Evolutionary conservation across 2,329 filamentous ascomycete species (phyloP), one percentile per base, ranked within the genome.

Genomic region (Geosmithia putterillii): DNA sequence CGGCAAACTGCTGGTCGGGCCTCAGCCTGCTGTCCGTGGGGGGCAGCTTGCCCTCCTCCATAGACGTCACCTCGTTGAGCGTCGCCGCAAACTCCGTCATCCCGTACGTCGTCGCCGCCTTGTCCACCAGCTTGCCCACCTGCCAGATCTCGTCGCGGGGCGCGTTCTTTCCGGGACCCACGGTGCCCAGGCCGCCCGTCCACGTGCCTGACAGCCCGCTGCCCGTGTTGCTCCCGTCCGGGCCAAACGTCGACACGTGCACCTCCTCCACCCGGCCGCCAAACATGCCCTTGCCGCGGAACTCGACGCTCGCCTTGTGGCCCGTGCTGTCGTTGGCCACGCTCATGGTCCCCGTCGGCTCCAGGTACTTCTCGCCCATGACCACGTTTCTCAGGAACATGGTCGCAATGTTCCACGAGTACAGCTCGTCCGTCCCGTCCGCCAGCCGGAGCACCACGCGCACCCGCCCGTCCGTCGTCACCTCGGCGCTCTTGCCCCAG

Each of bases 221-320:
- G 1, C 84, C 74, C 0, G 83, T 74, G 18, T 78, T 70, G 20
- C 67, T 62, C 36, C 86, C 87, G 44, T 82, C 71, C 1, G 73
- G 63, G 45, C 82, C 80, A 51, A 81, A 82, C 1, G 81, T 74
- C 52, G 89, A 81, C 7, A 90, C 82, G 32, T 75, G 71, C 9
- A 96, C 85, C 48, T 98, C 92, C 61, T 98, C 92, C 48, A 83
- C 84, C 45, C 92, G 80, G 14, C 92, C 92, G 25, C 90, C 89
- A 65, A 96, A 98, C 86, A 98, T 95, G 50, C 92, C 90, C 57
- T 92, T 94, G 44, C 83, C 79, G 58, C 92, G 94, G 67, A 98
- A 98, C 45, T 90, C 88, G 40, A 87, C 79, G n/a, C 82, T 72
- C 1, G 88, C 86, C 57, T 86, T 89, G 51, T 84, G 79, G 7